Conservation (phyloP, 1,139 yeast genomes). For the Trichomonascaceae sp. region DNA sequence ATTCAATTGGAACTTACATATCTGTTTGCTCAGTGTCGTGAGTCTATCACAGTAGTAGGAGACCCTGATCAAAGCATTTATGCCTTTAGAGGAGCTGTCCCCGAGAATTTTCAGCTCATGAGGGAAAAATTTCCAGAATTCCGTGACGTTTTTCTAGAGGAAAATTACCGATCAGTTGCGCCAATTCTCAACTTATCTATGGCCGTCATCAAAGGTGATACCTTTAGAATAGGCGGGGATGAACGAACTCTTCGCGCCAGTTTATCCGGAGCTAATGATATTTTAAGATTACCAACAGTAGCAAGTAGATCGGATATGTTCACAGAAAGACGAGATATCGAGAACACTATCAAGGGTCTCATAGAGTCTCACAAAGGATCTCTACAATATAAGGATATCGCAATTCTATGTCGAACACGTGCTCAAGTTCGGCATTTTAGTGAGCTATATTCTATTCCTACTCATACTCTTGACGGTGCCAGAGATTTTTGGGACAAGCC, state of each 20-base stretch:
- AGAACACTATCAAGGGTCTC: constrained; percentile 43
- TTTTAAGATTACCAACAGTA: constrained; percentile 38
- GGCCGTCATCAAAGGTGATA: constrained; percentile 57
- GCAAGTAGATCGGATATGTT: constrained; percentile 11
- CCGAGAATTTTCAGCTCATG: constrained; percentile 62
- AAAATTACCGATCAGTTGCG: constrained; percentile 77
- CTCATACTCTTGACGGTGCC: constrained; percentile 60
- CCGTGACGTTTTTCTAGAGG: constrained; percentile 43
- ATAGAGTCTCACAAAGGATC: constrained; percentile 18
- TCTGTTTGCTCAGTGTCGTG: constrained; percentile 44
- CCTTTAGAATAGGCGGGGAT: constrained; percentile 13
- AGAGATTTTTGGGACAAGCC: constrained; percentile 72
- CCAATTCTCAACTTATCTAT: constrained; percentile 64
- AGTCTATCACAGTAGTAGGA: constrained; percentile 78
- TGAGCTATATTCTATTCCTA: constrained; percentile 48
- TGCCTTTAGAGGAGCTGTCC: constrained; percentile 76
- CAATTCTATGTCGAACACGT: constrained; percentile 63
- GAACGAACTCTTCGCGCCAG: constrained; percentile 14
- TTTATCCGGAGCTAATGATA: neutral
- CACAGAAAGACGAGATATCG: constrained; percentile 45
- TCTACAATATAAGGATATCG: constrained; percentile 51
- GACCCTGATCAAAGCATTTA: constrained; percentile 96
- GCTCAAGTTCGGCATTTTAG: constrained; percentile 57
- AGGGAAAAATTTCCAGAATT: constrained; percentile 37
- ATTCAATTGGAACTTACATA: constrained; percentile 68